A percentile compares a stretch with the other conserved stretches of the same genome.
Conservation (phyloP, 148 eudicot species). For the Bassia scoparia region DNA sequence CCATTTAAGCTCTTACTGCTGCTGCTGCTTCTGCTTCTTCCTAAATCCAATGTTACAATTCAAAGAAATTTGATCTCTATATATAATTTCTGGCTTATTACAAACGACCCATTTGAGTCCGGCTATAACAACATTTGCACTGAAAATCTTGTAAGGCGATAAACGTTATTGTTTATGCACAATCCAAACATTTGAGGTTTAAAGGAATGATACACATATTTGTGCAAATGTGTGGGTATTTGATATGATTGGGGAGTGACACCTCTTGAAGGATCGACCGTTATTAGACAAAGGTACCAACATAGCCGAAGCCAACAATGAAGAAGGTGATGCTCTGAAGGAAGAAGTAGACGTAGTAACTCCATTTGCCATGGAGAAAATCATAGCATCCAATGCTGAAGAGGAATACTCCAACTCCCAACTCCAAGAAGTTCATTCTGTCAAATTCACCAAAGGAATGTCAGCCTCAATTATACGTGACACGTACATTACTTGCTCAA, state of each 20-base stretch:
- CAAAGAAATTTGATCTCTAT: background rate
- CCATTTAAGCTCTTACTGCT: background rate
- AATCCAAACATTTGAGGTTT: slow-evolving; percentile 22
- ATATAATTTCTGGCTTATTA: slow-evolving; percentile 22
- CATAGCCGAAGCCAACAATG: slow-evolving; percentile 84
- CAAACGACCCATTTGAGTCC: slow-evolving; percentile 8
- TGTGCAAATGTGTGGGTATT: slow-evolving; percentile 21
- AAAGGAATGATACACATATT: slow-evolving; percentile 10
- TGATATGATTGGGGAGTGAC: slow-evolving; percentile 2
- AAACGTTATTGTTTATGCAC: slow-evolving; percentile 31
- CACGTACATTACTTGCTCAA: too few relatives aligned
- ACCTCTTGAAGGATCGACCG: background rate
- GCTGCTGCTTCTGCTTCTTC: background rate
- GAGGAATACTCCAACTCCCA: slow-evolving; percentile 73
- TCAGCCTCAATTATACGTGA: background rate
- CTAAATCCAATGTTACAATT: background rate
- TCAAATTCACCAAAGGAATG: background rate
- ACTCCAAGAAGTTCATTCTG: slow-evolving; percentile 74
- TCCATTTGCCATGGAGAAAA: slow-evolving; percentile 60
- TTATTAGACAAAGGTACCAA: slow-evolving; percentile 67
- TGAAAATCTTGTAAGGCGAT: background rate
- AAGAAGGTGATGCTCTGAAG: slow-evolving; percentile 77
- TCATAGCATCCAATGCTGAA: slow-evolving; percentile 78
- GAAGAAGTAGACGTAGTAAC: slow-evolving; percentile 81
- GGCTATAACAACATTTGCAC: slow-evolving; percentile 24